These are phyloP conservation scores for Coniochaeta sp. DNA, from an alignment of 2,329 filamentous ascomycete genomes.

Conservation along the genomic window DNA sequence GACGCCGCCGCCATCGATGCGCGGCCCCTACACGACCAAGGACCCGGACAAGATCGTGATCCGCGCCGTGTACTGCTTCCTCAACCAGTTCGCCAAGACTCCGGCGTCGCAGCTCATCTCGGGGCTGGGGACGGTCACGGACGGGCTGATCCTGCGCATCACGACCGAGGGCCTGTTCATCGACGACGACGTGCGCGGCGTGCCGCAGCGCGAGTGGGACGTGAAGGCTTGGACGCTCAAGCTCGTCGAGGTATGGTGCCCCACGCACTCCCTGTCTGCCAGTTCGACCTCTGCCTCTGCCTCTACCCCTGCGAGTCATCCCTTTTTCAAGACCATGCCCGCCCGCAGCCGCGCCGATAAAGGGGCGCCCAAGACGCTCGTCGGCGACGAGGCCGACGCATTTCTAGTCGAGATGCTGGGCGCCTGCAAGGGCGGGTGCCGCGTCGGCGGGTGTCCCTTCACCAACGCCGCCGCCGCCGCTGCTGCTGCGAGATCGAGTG, in stretches of 20 bases:
- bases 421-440: conserved; percentile 58
- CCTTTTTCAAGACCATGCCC: conserved; percentile 38
- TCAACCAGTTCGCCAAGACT: conserved; percentile 80
- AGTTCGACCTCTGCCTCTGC: conserved; percentile 28
- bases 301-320: conserved; percentile 27
- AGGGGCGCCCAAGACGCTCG: conserved; percentile 43
- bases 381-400: conserved; percentile 59
- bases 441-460: conserved; percentile 36
- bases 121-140: conserved; percentile 77
- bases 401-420: conserved; percentile 56
- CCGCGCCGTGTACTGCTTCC: conserved; percentile 86
- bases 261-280: conserved; percentile 51
- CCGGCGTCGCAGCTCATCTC: conserved; percentile 86
- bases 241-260: conserved; percentile 80
- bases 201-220: conserved; percentile 97
- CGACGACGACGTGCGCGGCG: conserved; percentile 85
- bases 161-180: conserved; percentile 94
- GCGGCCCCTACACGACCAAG: conserved; percentile 74
- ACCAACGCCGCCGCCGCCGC: conserved; percentile 2
- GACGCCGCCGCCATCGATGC: conserved; percentile 71
- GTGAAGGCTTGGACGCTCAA: conserved; percentile 98
- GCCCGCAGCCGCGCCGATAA: conserved; percentile 41
- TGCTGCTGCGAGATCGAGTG: conserved; percentile 4
- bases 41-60: conserved; percentile 96
- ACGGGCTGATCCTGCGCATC: conserved; percentile 86